These are phyloP conservation scores for Boeremia exigua DNA, from an alignment of 2,329 filamentous ascomycete genomes.

Conservation along the genomic window DNA sequence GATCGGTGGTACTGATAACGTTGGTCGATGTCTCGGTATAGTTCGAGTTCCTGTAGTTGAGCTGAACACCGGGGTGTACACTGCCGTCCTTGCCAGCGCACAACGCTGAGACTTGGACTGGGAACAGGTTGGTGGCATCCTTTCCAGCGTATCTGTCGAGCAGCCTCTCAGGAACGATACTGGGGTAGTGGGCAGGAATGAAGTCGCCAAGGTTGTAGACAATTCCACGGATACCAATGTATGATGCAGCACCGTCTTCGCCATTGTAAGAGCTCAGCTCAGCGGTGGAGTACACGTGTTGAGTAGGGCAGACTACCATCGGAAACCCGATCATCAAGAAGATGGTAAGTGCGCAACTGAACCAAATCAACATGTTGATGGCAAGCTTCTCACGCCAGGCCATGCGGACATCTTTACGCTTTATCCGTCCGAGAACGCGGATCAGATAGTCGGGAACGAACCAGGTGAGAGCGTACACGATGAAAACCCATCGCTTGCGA, in stretches of 20 bases:
- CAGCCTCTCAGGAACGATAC: conserved; percentile 63
- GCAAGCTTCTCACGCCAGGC: conserved; percentile 98
- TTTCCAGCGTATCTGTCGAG: conserved; percentile 83
- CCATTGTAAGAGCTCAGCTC: conserved; percentile 80
- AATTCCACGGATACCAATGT: conserved; percentile 82
- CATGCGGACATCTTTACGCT: conserved; percentile 86
- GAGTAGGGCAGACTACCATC: conserved; percentile 84
- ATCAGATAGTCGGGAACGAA: conserved; percentile 86
- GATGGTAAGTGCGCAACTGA: conserved; percentile 74
- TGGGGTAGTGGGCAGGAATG: conserved; percentile 78
- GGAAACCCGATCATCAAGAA: conserved; percentile 95
- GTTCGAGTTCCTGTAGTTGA: conserved; percentile 84
- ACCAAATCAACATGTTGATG: conserved; percentile 98
- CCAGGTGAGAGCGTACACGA: conserved; percentile 85
- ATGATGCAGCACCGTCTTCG: conserved; percentile 68
- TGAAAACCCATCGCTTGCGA: conserved; percentile 87
- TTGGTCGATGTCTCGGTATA: conserved; percentile 67
- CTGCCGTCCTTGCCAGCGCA: conserved; percentile 78
- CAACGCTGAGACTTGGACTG: conserved; percentile 89
- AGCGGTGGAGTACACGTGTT: conserved; percentile 80
- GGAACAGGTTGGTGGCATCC: conserved; percentile 89
- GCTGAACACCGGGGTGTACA: conserved; percentile 73
- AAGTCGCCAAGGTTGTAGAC: conserved; percentile 84
- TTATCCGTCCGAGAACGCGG: conserved; percentile 78
- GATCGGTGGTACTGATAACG: conserved; percentile 70